Evolutionary conservation across 2,329 filamentous ascomycete species (phyloP), one percentile per base, ranked within the genome.

Genomic region (Aspergillus sp.): DNA sequence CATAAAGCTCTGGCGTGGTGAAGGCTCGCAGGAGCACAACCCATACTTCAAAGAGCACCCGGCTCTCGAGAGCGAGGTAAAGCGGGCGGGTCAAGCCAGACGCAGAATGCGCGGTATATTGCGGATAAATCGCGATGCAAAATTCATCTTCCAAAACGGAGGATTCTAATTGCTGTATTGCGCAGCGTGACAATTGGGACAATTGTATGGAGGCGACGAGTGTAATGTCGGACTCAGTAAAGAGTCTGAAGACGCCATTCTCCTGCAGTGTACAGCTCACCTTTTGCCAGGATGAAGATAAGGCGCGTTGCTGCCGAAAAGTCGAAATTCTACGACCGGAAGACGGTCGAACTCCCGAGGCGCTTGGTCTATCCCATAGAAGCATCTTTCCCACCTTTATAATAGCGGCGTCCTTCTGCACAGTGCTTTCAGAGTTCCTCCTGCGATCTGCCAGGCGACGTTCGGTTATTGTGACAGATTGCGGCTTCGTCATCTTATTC

Each of bases 1-100:
- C 90, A 70, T 96, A 98, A 12, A 98, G 82, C 66, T 97, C 92
- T 0, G 95, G 93, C 46, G 96, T 88, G 0, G 93, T 91, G 73
- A 97, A 97, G 0, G 93, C 92, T 61, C 93, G 86, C 31, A 99
- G 75, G 9, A 99, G 79, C 6, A 96, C 93, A 68, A 96, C 93
- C 95, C 95, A 99, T 12, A 97, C 95, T 72, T 99, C 95, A 67
- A 96, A 96, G n/a, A 96, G 81, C 6, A 96, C 86, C 43, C 93
- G 85, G 24, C 86, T 93, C 65, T 98, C 93, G 45, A 97, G 77
- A 3, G 91, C 90, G 35, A 99, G 80, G 70, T 96, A 97, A 37
- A 98, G 87, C 0, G 95, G 93, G n/a, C 90, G 86, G 58, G 91
- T 87, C 27, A 93, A 89, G 56, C 93, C 80, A 17, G 89, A 84